Evolutionary conservation across 768 basidiomycete species (phyloP), one percentile per base, ranked within the genome.

Genomic region (Boletus bicolor): DNA sequence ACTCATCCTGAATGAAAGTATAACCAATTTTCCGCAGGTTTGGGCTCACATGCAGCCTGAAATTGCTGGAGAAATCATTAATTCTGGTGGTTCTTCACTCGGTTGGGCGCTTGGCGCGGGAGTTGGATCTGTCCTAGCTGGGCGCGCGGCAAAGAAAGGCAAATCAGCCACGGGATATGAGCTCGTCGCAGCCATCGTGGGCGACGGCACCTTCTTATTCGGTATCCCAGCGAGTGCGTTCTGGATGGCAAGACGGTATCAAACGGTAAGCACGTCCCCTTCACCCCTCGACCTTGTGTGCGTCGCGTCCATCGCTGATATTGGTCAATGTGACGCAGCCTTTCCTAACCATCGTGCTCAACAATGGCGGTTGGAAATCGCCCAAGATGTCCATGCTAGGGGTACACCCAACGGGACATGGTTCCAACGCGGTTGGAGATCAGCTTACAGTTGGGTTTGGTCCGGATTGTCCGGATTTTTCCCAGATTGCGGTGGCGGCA

Each of bases 231-330:
- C 79, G 34, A 79, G 84, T 0, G 81, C 80, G 1, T 89, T 79
- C 68, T 89, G 88, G 88, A 87, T 89, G 69, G 86, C 88, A 1
- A 76, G 80, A 60, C 77, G 77, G 44, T 89, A 89, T 65, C 69
- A 83, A 34, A 84, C 87, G 24, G 87, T 87, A 53, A 55, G 79
- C 67, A 2, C 2, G 7, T 3, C 17, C 9, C 30, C 17, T 26
- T 28, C 12, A 9, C 19, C 19, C 12, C 28, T 51, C 44, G 41
- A 47, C 21, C 24, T 38, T 7, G 7, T 37, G 24, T 19, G 4
- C 17, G 8, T 35, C 5, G 4, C 11, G 5, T 34, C 14, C 30
- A 14, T 24, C 12, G 17, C 24, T 44, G 41, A 47, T 34, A 3
- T 17, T 24, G 19, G 5, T 14, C n/a, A 28, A 49, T 6, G 11